These are phyloP conservation scores for Echites panduratus DNA, from an alignment of 257 asterid species.

Conservation along the genomic window DNA sequence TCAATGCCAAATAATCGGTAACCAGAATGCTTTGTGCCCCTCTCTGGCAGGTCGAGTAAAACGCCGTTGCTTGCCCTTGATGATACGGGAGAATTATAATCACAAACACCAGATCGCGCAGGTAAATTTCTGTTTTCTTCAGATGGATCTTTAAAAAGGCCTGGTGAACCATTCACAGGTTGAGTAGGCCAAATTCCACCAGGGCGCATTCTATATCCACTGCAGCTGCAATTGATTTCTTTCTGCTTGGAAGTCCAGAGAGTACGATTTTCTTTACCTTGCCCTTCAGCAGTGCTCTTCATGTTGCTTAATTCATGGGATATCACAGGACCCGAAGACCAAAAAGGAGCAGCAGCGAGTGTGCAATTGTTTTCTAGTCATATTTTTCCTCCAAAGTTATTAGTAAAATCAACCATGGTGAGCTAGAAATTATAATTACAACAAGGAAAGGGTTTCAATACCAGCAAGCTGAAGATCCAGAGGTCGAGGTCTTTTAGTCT, in stretches of 20 bases:
- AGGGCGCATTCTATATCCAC: conserved; percentile 19
- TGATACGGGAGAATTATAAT: conserved; percentile 43
- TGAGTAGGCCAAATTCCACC: conserved; percentile 34
- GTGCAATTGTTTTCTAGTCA: conserved; percentile 27
- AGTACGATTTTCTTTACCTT: conserved; percentile 31
- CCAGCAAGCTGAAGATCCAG: conserved; percentile 51
- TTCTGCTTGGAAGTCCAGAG: conserved; percentile 47
- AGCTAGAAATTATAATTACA: not conserved
- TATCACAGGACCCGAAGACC: conserved; percentile 35
- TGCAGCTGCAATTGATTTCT: conserved; percentile 20
- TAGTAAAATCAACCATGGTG: not conserved
- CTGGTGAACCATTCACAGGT: conserved; percentile 29
- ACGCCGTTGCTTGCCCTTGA: conserved; percentile 35
- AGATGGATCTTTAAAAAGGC: conserved; percentile 34
- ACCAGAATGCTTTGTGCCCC: conserved; percentile 29
- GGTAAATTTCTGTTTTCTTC: conserved; percentile 34
- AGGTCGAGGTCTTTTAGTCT: conserved; percentile 63
- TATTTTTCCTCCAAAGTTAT: conserved; percentile 12
- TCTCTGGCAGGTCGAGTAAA: conserved; percentile 31
- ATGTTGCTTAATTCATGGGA: conserved; percentile 35
- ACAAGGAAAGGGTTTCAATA: conserved; percentile 17
- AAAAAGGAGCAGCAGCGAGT: conserved; percentile 38
- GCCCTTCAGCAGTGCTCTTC: conserved; percentile 26
- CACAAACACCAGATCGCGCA: conserved; percentile 24
- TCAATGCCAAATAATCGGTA: conserved; percentile 71